Evolutionary conservation across 2,329 filamentous ascomycete genomes (phyloP).

Genomic region (Penicillium hordei): DNA sequence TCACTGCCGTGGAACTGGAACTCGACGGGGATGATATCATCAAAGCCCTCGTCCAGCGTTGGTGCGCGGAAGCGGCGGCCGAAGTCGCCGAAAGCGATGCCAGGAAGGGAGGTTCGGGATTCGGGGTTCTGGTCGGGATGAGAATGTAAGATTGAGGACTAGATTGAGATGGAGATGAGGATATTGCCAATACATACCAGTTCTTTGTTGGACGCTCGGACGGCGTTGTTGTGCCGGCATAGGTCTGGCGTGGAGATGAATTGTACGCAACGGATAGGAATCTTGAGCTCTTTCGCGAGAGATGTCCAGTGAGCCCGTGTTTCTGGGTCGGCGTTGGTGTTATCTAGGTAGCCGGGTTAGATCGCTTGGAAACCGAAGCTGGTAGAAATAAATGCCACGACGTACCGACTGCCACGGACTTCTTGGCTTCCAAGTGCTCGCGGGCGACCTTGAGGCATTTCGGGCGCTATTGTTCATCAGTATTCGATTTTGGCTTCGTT

Average conservation of each 20-base stretch:
- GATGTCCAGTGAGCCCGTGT: slow-evolving; percentile 76
- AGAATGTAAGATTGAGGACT: neutral
- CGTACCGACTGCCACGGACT: slow-evolving; percentile 75
- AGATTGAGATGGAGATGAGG: neutral
- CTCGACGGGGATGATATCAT: slow-evolving; percentile 71
- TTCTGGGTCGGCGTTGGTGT: slow-evolving; percentile 85
- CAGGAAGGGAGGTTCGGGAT: slow-evolving; percentile 68
- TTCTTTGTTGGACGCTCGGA: slow-evolving; percentile 64
- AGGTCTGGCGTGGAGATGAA: slow-evolving; percentile 72
- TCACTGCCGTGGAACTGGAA: slow-evolving; percentile 73
- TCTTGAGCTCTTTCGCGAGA: slow-evolving; percentile 66
- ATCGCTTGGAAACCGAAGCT: slow-evolving; percentile 8
- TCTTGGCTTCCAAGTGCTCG: slow-evolving; percentile 62
- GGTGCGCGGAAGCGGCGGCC: slow-evolving; percentile 71
- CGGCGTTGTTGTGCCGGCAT: slow-evolving; percentile 82
- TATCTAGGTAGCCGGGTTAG: slow-evolving; percentile 60
- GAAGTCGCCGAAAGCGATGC: slow-evolving; percentile 77
- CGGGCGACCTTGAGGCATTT: slow-evolving; percentile 70
- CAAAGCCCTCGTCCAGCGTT: slow-evolving; percentile 72
- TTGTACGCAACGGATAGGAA: slow-evolving; percentile 81
- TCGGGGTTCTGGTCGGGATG: slow-evolving; percentile 67
- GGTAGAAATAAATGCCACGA: slow-evolving; percentile 11
- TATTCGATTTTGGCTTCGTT: neutral
- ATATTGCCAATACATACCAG: slow-evolving; percentile 31
- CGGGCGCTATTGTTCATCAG: slow-evolving; percentile 48